phyloP scores from a whole-genome alignment of 2,329 filamentous ascomycete genomes.

The Hypoxylon sp. region DNA sequence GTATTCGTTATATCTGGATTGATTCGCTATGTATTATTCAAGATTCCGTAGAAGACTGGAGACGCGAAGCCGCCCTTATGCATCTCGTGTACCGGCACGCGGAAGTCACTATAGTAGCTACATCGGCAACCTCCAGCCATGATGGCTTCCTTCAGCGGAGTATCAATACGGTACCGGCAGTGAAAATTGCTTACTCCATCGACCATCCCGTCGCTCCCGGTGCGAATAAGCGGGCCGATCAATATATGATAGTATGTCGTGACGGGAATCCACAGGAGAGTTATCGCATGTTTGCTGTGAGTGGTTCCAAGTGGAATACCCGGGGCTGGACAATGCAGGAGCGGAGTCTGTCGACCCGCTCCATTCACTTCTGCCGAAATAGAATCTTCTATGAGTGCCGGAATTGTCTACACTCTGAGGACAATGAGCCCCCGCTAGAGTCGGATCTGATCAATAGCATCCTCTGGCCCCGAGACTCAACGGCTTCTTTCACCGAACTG shows the following conservation, averaged over 20 bases:
- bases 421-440: constrained; percentile 37
- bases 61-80: constrained; percentile 36
- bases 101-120: constrained; percentile 40
- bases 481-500: constrained; percentile 13
- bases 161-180: constrained; percentile 15
- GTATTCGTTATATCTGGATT: constrained; percentile 21
- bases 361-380: constrained; percentile 42
- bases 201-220: neutral
- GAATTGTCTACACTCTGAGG: constrained; percentile 35
- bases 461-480: constrained; percentile 32
- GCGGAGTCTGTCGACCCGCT: constrained; percentile 40
- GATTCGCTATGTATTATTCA: constrained; percentile 1
- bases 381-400: constrained; percentile 45
- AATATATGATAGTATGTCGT: constrained; percentile 7
- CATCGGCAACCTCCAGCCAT: constrained; percentile 37
- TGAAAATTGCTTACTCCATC: constrained; percentile 33
- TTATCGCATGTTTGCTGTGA: constrained; percentile 33
- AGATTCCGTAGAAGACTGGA: constrained; percentile 34
- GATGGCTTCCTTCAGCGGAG: constrained; percentile 35
- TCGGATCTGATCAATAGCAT: constrained; percentile 20
- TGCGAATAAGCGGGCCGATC: neutral
- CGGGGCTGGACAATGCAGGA: constrained; percentile 46
- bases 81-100: constrained; percentile 42
- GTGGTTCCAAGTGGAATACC: constrained; percentile 41
- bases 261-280: constrained; percentile 10